Percentiles rank a stretch among this genome's conserved stretches.
Evolutionary conservation across 306 rosid species (phyloP).

Genomic region (Prunus mume): DNA sequence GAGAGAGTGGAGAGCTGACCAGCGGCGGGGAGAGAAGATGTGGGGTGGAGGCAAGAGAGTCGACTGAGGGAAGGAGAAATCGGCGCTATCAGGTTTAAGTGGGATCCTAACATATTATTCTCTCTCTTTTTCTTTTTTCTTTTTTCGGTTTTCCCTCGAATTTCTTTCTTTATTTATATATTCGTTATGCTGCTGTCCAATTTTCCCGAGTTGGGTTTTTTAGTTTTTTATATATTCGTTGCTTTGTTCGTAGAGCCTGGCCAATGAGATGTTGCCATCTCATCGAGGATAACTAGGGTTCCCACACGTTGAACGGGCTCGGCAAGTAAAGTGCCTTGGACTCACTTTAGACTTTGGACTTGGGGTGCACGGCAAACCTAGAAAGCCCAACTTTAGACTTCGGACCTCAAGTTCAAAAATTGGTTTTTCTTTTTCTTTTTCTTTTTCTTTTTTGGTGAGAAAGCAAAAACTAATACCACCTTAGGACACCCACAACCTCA

Average conservation of each 20-base stretch:
- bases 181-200: neutral
- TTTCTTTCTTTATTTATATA: neutral
- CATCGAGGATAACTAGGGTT: neutral
- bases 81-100: conserved; percentile 41
- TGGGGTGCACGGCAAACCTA: conserved; percentile 5
- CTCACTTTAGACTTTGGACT: neutral
- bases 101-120: conserved; percentile 24
- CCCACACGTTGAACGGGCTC: conserved; percentile 10
- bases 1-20: conserved; percentile 39
- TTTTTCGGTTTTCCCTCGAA: neutral
- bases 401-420: too few relatives aligned
- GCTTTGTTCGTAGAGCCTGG: neutral
- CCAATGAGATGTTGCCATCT: neutral
- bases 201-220: neutral
- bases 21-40: conserved; percentile 23
- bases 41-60: conserved; percentile 39
- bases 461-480: too few relatives aligned
- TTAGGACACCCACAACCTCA: too few relatives aligned
- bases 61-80: conserved; percentile 50
- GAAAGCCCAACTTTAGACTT: neutral
- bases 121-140: neutral
- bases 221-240: neutral
- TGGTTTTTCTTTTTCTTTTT: too few relatives aligned
- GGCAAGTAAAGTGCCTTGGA: neutral
- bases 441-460: too few relatives aligned